Evolutionary conservation across 1,284 basidiomycete genomes (phyloP).

Genomic region (Apiotrichum veenhuisii): DNA sequence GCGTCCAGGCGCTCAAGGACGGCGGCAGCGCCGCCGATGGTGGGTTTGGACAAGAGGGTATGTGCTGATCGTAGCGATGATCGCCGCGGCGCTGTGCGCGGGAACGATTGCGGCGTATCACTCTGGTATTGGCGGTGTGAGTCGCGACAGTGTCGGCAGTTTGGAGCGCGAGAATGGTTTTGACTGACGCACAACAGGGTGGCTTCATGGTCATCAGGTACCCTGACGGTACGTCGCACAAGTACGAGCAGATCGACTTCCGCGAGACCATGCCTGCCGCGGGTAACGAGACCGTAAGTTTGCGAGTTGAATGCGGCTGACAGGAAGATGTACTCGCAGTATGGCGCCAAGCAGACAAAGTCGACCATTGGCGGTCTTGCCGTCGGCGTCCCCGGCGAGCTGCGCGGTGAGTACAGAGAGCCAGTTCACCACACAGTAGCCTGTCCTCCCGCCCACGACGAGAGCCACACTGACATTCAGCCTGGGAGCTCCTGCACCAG

Average conservation of each 20-base stretch:
- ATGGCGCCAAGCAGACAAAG: conserved; percentile 27
- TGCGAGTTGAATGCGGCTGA: conserved; percentile 1
- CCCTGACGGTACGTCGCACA: conserved; percentile 28
- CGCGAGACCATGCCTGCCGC: conserved; percentile 49
- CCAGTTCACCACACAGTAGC: no score
- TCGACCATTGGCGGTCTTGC: conserved; percentile 68
- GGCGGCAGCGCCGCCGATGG: conserved; percentile 50
- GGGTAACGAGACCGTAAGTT: conserved; percentile 45
- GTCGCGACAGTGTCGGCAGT: no score
- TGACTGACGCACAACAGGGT: conserved; percentile 7
- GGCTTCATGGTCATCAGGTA: conserved; percentile 18
- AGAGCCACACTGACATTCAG: conserved; percentile 9
- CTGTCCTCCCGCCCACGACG: no score
- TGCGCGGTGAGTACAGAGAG: conserved; percentile 59
- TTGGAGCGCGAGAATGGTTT: not conserved
- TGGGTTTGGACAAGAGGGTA: conserved; percentile 9
- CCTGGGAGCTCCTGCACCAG: conserved; percentile 67
- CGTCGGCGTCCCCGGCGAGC: conserved; percentile 78
- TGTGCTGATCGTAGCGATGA: conserved; percentile 15
- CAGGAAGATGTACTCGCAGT: conserved; percentile 23
- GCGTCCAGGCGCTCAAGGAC: conserved; percentile 41
- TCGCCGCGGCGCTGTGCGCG: conserved; percentile 47
- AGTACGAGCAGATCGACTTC: conserved; percentile 49
- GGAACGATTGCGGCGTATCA: conserved; percentile 49
- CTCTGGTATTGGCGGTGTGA: conserved; percentile 48